A percentile compares a stretch with the other conserved stretches of the same genome.
Evolutionary conservation across 306 rosid genomes (phyloP).

Genomic region (Prunus mira): DNA sequence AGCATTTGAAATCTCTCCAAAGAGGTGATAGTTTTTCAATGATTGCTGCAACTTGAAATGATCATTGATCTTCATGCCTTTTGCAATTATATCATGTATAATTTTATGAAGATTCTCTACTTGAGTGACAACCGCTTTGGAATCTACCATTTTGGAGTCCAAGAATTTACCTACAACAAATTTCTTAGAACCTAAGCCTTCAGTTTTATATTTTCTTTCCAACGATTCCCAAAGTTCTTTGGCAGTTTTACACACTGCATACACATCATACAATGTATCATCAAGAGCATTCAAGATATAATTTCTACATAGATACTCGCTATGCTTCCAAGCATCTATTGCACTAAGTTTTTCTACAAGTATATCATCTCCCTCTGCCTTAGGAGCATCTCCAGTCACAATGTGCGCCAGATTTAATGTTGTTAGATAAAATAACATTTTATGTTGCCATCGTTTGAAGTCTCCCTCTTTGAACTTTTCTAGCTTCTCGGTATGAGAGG

Average conservation of each 20-base stretch:
- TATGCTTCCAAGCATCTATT: neutral
- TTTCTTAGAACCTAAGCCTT: too few species aligned
- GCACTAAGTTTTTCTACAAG: neutral
- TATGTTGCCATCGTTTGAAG: too few species aligned
- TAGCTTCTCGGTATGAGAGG: too few species aligned
- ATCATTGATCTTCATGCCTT: neutral
- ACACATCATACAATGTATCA: neutral
- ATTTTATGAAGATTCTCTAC: neutral
- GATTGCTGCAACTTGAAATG: neutral
- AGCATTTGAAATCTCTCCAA: neutral
- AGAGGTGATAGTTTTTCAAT: neutral
- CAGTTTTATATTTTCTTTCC: too few species aligned
- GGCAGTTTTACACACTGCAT: neutral
- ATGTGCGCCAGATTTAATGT: neutral
- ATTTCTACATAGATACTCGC: too few species aligned
- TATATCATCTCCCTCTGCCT: neutral
- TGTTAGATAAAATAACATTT: too few species aligned
- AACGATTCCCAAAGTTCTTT: too few species aligned
- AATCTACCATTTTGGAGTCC: neutral
- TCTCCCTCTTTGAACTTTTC: too few species aligned
- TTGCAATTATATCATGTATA: neutral
- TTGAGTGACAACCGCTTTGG: neutral
- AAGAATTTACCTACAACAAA: neutral
- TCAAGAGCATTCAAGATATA: neutral
- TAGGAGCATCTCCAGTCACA: neutral